Evolutionary conservation across 768 basidiomycete genomes (phyloP).

Genomic region (Tylopilus sp.): DNA sequence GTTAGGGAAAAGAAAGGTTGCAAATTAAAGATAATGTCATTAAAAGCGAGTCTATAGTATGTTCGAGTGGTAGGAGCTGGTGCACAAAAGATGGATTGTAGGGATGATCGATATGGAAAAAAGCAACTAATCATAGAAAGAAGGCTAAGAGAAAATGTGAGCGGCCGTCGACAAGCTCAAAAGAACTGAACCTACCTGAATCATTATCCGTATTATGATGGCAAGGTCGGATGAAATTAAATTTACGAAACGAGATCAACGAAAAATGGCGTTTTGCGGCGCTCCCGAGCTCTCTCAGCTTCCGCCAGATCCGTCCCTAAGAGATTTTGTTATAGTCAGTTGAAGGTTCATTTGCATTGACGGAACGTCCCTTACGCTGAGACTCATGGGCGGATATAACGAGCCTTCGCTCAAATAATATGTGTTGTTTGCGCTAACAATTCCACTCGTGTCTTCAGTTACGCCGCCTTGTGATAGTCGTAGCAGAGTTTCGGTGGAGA

Average conservation of each 20-base stretch:
- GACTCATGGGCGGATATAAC: not conserved
- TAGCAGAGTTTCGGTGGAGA: slow-evolving; percentile 23
- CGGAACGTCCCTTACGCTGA: slow-evolving; percentile 13
- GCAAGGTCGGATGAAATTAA: slow-evolving; percentile 17
- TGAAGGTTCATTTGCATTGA: not conserved
- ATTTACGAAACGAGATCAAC: slow-evolving; percentile 13
- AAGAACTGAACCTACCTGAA: slow-evolving; percentile 16
- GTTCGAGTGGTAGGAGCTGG: not conserved
- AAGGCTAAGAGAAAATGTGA: slow-evolving; percentile 11
- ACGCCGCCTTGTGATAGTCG: slow-evolving; percentile 7
- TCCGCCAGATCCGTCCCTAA: slow-evolving; percentile 20
- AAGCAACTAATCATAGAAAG: slow-evolving; percentile 6
- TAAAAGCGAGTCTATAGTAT: slow-evolving; percentile 1
- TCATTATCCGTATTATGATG: slow-evolving; percentile 18
- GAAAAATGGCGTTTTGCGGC: slow-evolving; percentile 16
- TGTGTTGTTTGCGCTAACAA: not conserved
- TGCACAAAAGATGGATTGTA: slow-evolving; percentile 2
- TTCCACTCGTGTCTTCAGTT: slow-evolving; percentile 7
- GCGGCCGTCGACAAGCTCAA: not conserved
- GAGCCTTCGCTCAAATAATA: slow-evolving; percentile 9
- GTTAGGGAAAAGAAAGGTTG: not conserved
- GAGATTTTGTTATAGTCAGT: not conserved
- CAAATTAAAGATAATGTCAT: slow-evolving; percentile 1
- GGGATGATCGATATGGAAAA: not conserved
- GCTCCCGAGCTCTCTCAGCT: slow-evolving; percentile 10